Evolutionary conservation across 495 filamentous ascomycete genomes (phyloP).

Genomic region (Xylaria castorea): DNA sequence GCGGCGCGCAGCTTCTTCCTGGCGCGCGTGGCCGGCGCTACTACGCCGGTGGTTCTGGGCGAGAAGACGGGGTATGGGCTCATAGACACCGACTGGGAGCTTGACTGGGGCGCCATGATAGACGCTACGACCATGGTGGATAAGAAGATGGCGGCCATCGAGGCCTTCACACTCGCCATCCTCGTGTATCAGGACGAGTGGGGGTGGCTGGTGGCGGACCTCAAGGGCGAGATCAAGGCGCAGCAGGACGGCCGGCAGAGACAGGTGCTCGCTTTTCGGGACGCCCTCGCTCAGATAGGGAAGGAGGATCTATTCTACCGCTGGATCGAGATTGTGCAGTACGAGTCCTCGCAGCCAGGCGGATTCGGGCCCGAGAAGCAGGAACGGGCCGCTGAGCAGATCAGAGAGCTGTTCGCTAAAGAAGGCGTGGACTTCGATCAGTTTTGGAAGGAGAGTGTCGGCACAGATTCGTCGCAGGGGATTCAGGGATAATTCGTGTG

Average conservation of each 20-base stretch:
- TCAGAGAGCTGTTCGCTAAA: slow-evolving; percentile 69
- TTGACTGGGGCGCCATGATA: slow-evolving; percentile 80
- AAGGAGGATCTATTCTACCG: slow-evolving; percentile 86
- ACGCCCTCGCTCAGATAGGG: slow-evolving; percentile 70
- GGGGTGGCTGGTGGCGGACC: slow-evolving; percentile 69
- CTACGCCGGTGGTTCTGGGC: slow-evolving; percentile 64
- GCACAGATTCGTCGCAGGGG: slow-evolving; percentile 54
- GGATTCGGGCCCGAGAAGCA: slow-evolving; percentile 75
- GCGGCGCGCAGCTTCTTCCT: slow-evolving; percentile 41
- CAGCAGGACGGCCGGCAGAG: slow-evolving; percentile 61
- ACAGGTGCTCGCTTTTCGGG: slow-evolving; percentile 74
- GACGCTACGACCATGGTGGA: slow-evolving; percentile 69
- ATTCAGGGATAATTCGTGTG: slow-evolving; percentile 2
- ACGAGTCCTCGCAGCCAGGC: slow-evolving; percentile 74
- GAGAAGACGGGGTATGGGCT: slow-evolving; percentile 81
- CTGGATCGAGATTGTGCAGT: slow-evolving; percentile 86
- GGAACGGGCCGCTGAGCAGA: slow-evolving; percentile 67
- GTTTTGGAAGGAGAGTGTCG: slow-evolving; percentile 76
- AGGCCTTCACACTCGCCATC: slow-evolving; percentile 69
- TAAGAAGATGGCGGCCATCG: slow-evolving; percentile 58
- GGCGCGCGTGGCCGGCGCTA: slow-evolving; percentile 54
- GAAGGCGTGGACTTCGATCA: slow-evolving; percentile 76
- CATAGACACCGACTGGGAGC: slow-evolving; percentile 78
- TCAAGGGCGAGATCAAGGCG: slow-evolving; percentile 56
- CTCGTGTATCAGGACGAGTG: slow-evolving; percentile 67